Evolutionary conservation across 2,329 filamentous ascomycete species (phyloP), one percentile per base, ranked within the genome.

Genomic region (Fusarium sp.): DNA sequence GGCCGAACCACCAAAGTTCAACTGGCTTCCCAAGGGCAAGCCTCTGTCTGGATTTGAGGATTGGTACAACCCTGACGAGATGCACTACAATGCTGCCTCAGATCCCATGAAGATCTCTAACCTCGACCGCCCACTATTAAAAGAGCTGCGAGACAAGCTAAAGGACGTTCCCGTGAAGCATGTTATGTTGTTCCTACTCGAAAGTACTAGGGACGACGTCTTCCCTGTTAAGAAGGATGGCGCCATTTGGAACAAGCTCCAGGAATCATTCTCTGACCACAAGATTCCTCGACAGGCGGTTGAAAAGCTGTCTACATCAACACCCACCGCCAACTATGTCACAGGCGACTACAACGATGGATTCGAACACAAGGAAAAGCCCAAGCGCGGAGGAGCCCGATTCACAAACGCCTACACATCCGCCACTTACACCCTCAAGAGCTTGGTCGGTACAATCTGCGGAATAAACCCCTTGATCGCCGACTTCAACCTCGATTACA

Each of bases 131-230:
- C 71, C 73, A 0, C 45, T 82, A 2, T 46, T 79, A 1, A 40
- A 75, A 5, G 63, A 60, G 2, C 68, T 79, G 2, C 66, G 67
- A 11, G 62, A 52, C 20, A 72, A 70, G 43, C 60, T 79, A 1
- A 44, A 62, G 9, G 66, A 72, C 11, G 71, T 82, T 15, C 75
- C 76, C 13, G 80, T 83, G 40, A 80, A 80, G 51, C 81, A 83
- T 53, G 74, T 83, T 4, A 70, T 83, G 17, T 56, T 83, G 11
- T 56, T 83, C 17, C 76, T 81, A 10, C 74, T 83, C 7, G 82
- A 83, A 60, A 83, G 81, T 48, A 82, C 81, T 2, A 77, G 82
- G 15, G 78, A 79, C 3, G 82, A 83, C 30, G 76, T 83, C 1
- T 83, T 83, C 39, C 82, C 82, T 0, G 64, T 83, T 15, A 81